These are phyloP conservation scores for Penicillium hordei DNA, from an alignment of 2,329 filamentous ascomycete species.

Conservation along the genomic window DNA sequence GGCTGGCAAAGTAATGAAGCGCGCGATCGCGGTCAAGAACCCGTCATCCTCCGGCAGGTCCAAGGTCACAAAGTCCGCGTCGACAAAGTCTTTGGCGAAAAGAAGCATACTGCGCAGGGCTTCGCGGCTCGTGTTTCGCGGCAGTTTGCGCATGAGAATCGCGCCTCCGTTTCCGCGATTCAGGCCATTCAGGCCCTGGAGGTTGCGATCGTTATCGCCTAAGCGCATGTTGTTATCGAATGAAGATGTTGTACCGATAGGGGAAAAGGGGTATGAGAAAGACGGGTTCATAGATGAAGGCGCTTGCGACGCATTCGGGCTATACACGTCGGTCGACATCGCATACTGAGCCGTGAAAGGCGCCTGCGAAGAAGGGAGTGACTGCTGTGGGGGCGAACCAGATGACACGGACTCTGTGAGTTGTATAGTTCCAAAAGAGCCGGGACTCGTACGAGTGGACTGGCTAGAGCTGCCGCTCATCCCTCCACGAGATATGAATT, in stretches of 20 bases:
- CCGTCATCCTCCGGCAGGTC: slow-evolving; percentile 58
- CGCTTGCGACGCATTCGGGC: slow-evolving; percentile 39
- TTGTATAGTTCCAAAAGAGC: slow-evolving; percentile 41
- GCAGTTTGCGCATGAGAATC: slow-evolving; percentile 60
- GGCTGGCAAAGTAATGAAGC: slow-evolving; percentile 57
- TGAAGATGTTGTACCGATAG: slow-evolving; percentile 39
- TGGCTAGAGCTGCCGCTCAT: slow-evolving; percentile 45
- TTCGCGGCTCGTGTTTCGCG: slow-evolving; percentile 58
- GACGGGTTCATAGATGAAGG: slow-evolving; percentile 33
- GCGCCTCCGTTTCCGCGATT: slow-evolving; percentile 36
- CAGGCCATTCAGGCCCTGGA: slow-evolving; percentile 39
- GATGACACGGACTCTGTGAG: slow-evolving; percentile 43
- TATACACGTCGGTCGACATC: slow-evolving; percentile 47
- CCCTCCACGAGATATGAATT: slow-evolving; percentile 28
- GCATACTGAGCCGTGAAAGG: slow-evolving; percentile 43
- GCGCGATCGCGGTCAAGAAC: slow-evolving; percentile 59
- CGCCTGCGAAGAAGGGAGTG: slow-evolving; percentile 35
- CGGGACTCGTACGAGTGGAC: slow-evolving; percentile 44
- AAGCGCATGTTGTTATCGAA: slow-evolving; percentile 42
- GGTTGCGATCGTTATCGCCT: slow-evolving; percentile 36
- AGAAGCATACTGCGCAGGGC: slow-evolving; percentile 62
- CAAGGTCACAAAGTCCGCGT: slow-evolving; percentile 57
- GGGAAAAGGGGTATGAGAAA: slow-evolving; percentile 41
- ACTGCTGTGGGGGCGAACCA: slow-evolving; percentile 39
- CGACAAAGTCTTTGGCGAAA: slow-evolving; percentile 64